Evolutionary conservation across 2,329 filamentous ascomycete species (phyloP).

Genomic region (Orbilia blumenaviensis): DNA sequence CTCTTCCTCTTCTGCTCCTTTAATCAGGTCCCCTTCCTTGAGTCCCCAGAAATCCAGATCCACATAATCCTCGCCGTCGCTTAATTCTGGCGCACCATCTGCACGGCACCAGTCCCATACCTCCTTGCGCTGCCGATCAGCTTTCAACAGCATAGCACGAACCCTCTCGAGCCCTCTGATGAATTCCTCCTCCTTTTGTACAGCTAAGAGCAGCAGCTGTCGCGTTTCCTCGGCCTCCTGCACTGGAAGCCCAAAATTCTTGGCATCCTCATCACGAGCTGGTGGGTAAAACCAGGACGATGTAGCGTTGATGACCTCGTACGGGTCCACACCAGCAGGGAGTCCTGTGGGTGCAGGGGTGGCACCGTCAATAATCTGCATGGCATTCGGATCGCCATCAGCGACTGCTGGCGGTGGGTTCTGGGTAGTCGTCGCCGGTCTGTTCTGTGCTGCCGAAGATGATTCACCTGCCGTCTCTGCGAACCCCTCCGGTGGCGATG

Average conservation of each 20-base stretch:
- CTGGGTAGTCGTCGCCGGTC: background rate
- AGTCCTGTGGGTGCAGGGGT: slow-evolving; percentile 11
- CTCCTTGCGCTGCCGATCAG: slow-evolving; percentile 75
- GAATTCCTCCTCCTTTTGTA: slow-evolving; percentile 87
- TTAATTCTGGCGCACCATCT: slow-evolving; percentile 72
- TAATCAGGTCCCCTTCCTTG: slow-evolving; percentile 74
- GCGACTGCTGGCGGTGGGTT: background rate
- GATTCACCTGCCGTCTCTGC: slow-evolving; percentile 29
- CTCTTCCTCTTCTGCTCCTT: slow-evolving; percentile 77
- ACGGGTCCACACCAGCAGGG: slow-evolving; percentile 38
- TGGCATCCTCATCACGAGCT: slow-evolving; percentile 68
- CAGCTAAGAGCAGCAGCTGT: slow-evolving; percentile 76
- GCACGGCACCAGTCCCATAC: slow-evolving; percentile 81
- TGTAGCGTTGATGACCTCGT: slow-evolving; percentile 46
- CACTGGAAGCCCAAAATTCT: slow-evolving; percentile 75
- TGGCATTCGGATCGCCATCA: slow-evolving; percentile 7
- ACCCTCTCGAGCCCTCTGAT: slow-evolving; percentile 75
- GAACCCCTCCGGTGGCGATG: slow-evolving; percentile 42
- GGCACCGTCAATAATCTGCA: background rate
- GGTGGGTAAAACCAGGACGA: slow-evolving; percentile 70
- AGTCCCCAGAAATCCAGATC: slow-evolving; percentile 82
- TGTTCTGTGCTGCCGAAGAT: background rate
- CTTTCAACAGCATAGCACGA: slow-evolving; percentile 75
- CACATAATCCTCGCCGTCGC: slow-evolving; percentile 89
- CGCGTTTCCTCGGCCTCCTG: slow-evolving; percentile 81